These are phyloP conservation scores for Cyclotella atomus DNA, from an alignment of 108 stramenopile genomes.

Conservation along the genomic window DNA sequence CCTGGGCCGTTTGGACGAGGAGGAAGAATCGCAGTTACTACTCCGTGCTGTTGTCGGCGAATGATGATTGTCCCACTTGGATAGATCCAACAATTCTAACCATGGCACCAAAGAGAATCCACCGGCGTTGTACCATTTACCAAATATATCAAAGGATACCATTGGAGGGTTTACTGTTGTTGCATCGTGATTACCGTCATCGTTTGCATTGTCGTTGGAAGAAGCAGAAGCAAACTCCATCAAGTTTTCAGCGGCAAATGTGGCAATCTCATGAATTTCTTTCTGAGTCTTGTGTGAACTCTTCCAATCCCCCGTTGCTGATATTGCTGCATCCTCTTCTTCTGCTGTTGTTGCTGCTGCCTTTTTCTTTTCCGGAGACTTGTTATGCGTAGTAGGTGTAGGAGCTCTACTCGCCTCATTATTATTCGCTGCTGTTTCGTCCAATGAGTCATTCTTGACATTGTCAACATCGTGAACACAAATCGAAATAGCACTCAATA, in stretches of 20 bases:
- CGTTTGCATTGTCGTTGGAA: neutral
- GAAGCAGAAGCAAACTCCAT: constrained; percentile 55
- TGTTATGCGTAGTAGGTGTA: constrained; percentile 55
- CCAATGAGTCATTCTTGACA: constrained; percentile 1
- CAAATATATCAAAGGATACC: constrained; percentile 70
- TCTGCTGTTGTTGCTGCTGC: constrained; percentile 20
- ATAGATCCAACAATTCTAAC: constrained; percentile 83
- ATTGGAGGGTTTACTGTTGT: constrained; percentile 1
- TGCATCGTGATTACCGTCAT: neutral
- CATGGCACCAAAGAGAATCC: constrained; percentile 83
- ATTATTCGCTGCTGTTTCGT: neutral
- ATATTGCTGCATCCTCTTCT: constrained; percentile 26
- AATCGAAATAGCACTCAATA: constrained; percentile 68
- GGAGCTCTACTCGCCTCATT: too few species aligned
- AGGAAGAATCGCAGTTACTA: neutral
- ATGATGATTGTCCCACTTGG: constrained; percentile 68
- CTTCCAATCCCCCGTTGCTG: constrained; percentile 41
- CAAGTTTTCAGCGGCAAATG: constrained; percentile 72
- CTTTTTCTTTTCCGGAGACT: constrained; percentile 39
- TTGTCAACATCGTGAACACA: constrained; percentile 54
- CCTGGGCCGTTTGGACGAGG: constrained; percentile 30
- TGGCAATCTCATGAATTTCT: constrained; percentile 78
- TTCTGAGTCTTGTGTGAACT: constrained; percentile 51
- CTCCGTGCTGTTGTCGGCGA: constrained; percentile 2
- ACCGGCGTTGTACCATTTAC: constrained; percentile 82